Conservation (phyloP, 2,329 filamentous ascomycete species). For the Exophiala calicioides region DNA sequence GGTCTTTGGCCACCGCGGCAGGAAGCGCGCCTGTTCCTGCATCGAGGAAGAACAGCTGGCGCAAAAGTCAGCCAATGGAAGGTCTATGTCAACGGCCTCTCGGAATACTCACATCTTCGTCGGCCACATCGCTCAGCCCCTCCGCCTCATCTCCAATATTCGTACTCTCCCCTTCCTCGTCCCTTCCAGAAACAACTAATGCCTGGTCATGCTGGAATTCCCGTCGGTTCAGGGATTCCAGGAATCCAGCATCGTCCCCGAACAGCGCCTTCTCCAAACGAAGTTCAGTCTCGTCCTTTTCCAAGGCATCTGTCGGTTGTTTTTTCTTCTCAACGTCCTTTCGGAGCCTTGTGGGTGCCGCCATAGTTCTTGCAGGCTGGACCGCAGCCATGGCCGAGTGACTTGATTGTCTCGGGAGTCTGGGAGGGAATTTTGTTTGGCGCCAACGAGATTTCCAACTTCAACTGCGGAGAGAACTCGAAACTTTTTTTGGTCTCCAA, state of each 20-base stretch:
- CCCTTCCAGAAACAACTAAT: conserved; percentile 31
- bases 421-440: not conserved
- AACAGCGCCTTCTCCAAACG: conserved; percentile 87
- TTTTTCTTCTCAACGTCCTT: not conserved
- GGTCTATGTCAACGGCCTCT: conserved; percentile 4
- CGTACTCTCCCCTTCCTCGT: conserved; percentile 32
- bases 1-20: conserved; percentile 35
- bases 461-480: conserved; percentile 1
- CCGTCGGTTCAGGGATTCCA: conserved; percentile 68
- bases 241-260: conserved; percentile 81
- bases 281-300: conserved; percentile 80
- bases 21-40: conserved; percentile 54
- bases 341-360: not conserved
- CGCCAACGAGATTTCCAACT: not conserved
- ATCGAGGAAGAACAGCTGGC: conserved; percentile 77
- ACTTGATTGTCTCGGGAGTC: too few species aligned
- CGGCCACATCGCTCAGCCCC: conserved; percentile 65
- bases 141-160: conserved; percentile 50
- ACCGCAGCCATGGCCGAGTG: not conserved
- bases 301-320: conserved; percentile 40
- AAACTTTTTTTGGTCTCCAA: conserved; percentile 7
- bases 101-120: conserved; percentile 63
- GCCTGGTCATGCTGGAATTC: conserved; percentile 44
- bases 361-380: conserved; percentile 1
- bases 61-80: conserved; percentile 4